Evolutionary conservation across 768 basidiomycete genomes (phyloP).

Genomic region (Suillus fuscotomentosus): DNA sequence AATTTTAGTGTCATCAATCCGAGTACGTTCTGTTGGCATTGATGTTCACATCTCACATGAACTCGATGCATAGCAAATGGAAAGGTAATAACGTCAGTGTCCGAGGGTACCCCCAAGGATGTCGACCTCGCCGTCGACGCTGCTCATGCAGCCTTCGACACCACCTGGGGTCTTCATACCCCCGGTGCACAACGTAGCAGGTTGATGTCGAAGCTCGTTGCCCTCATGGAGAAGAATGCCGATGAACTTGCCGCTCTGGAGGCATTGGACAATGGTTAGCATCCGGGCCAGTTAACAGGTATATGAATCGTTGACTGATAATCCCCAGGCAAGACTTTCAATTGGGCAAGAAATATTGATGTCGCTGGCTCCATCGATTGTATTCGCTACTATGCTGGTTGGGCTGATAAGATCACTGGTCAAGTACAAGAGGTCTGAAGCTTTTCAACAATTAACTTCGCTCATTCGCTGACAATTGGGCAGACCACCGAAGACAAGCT

Average conservation of each 20-base stretch:
- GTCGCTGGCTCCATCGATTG: slow-evolving; percentile 45
- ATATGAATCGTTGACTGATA: background rate
- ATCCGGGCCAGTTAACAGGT: background rate
- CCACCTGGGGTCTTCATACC: slow-evolving; percentile 64
- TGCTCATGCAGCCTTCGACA: slow-evolving; percentile 60
- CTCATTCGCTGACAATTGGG: background rate
- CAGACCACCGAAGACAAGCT: slow-evolving; percentile 45
- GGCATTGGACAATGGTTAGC: slow-evolving; percentile 60
- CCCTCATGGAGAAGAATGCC: slow-evolving; percentile 57
- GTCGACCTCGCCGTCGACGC: slow-evolving; percentile 74
- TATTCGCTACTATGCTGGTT: slow-evolving; percentile 82
- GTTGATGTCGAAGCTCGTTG: slow-evolving; percentile 62
- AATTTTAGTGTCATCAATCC: slow-evolving; percentile 56
- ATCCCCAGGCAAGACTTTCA: slow-evolving; percentile 51
- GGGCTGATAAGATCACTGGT: slow-evolving; percentile 84
- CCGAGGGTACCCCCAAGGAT: slow-evolving; percentile 64
- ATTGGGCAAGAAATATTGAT: slow-evolving; percentile 49
- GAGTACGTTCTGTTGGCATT: slow-evolving; percentile 25
- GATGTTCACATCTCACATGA: slow-evolving; percentile 8
- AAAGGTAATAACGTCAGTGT: slow-evolving; percentile 53
- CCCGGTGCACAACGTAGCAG: slow-evolving; percentile 51
- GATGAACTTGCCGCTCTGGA: slow-evolving; percentile 76
- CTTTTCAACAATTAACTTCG: background rate
- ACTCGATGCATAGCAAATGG: slow-evolving; percentile 52
- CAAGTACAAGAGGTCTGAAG: slow-evolving; percentile 58